Percentiles rank a stretch among this genome's conserved stretches.
Evolutionary conservation across 225 moss, liverwort and hornwort genomes (phyloP).

Genomic region (Sphagnum contortum): DNA sequence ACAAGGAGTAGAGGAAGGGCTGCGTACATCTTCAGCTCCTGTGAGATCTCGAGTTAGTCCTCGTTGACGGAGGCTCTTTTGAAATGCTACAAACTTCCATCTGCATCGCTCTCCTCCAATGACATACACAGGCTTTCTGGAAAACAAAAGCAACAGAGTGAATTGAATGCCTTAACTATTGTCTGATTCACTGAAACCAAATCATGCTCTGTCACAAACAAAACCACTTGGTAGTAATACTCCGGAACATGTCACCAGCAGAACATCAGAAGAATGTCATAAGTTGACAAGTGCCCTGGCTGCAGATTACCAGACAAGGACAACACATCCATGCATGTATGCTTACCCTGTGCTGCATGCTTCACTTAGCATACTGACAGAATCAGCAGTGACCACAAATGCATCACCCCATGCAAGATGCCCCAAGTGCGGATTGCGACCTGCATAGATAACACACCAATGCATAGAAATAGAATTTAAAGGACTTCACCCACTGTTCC

Average conservation of each 20-base stretch:
- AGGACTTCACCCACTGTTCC: too few species aligned
- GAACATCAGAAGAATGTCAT: too few species aligned
- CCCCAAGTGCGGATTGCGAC: slow-evolving; percentile 86
- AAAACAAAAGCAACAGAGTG: slow-evolving; percentile 2
- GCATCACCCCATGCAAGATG: slow-evolving; percentile 96
- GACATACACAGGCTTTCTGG: slow-evolving; percentile 97
- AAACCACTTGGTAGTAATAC: too few species aligned
- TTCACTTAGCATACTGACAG: slow-evolving; percentile 91
- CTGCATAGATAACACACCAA: slow-evolving; percentile 23
- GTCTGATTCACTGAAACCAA: neutral
- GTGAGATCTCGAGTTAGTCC: slow-evolving; percentile 87
- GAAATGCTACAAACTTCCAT: slow-evolving; percentile 97
- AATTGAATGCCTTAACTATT: neutral
- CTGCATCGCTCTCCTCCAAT: slow-evolving; percentile 89
- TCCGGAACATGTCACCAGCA: too few species aligned
- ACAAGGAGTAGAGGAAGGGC: too few species aligned
- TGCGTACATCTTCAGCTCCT: slow-evolving; percentile 89
- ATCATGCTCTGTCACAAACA: neutral
- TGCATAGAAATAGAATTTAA: neutral
- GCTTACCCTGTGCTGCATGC: slow-evolving; percentile 90
- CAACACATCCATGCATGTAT: too few species aligned
- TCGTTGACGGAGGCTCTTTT: slow-evolving; percentile 70
- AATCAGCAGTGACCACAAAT: slow-evolving; percentile 88
- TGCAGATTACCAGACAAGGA: too few species aligned
- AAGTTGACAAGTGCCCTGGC: too few species aligned